Conservation (phyloP, 768 basidiomycete genomes). For the Mycena vitilis region DNA sequence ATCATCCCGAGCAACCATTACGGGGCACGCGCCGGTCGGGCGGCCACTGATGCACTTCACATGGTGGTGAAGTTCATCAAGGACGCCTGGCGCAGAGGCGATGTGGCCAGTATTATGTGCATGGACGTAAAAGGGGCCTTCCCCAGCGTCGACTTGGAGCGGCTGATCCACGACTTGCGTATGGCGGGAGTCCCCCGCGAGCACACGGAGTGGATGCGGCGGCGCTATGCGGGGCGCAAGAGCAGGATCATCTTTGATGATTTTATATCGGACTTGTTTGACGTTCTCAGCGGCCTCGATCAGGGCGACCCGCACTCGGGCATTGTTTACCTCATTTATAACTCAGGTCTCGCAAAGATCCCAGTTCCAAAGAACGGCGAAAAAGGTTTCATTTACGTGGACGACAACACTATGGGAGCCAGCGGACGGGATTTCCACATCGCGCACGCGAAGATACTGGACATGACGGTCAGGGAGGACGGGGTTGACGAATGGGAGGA, state of each 20-base stretch:
- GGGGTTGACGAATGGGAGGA: slow-evolving; percentile 1
- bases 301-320: slow-evolving; percentile 41
- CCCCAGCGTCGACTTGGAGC: slow-evolving; percentile 48
- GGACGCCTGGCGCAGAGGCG: slow-evolving; percentile 47
- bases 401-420: slow-evolving; percentile 32
- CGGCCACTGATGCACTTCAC: slow-evolving; percentile 51
- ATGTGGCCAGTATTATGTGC: slow-evolving; percentile 52
- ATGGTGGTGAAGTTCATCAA: slow-evolving; percentile 48
- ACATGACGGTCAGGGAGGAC: no score
- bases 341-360: slow-evolving; percentile 29
- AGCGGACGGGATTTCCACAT: slow-evolving; percentile 15
- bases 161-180: slow-evolving; percentile 42
- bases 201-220: slow-evolving; percentile 34
- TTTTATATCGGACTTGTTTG: slow-evolving; percentile 29
- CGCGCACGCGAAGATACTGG: no score
- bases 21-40: slow-evolving; percentile 51
- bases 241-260: slow-evolving; percentile 37
- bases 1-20: slow-evolving; percentile 52
- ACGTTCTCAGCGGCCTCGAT: slow-evolving; percentile 34
- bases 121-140: slow-evolving; percentile 59
- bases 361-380: slow-evolving; percentile 5
- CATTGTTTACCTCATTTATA: slow-evolving; percentile 41
- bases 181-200: slow-evolving; percentile 41
- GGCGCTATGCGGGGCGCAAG: slow-evolving; percentile 17
- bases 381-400: slow-evolving; percentile 29